Percentiles rank a stretch among this genome's conserved stretches.
Conservation (phyloP, 129 eudicot species). For the Mikania micrantha region DNA sequence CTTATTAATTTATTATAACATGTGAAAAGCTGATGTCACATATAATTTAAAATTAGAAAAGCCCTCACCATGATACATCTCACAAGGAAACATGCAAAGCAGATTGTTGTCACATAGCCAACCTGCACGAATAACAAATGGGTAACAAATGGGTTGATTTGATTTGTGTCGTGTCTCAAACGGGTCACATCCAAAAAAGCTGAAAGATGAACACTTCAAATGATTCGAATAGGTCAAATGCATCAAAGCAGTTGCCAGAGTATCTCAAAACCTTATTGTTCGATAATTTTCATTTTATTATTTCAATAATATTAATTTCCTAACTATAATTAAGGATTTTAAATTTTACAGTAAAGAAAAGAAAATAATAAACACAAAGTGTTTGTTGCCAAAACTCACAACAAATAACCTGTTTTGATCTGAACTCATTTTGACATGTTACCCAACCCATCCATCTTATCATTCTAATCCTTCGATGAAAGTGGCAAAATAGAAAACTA, state of each 20-base stretch:
- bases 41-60: not conserved
- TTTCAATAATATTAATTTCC: not conserved
- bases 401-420: not conserved
- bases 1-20: not conserved
- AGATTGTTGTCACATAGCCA: constrained; percentile 91
- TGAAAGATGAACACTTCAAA: not conserved
- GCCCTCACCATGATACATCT: constrained; percentile 87
- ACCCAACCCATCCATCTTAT: not conserved
- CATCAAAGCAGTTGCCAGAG: not conserved
- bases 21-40: not conserved
- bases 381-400: not conserved
- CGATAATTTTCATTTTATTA: not conserved
- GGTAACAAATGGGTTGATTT: not conserved
- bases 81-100: constrained; percentile 74
- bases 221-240: not conserved
- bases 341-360: not conserved
- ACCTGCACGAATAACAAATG: constrained; percentile 41
- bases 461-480: not conserved
- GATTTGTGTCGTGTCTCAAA: not conserved
- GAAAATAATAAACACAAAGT: not conserved
- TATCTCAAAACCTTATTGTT: not conserved
- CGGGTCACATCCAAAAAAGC: not conserved
- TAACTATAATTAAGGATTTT: not conserved
- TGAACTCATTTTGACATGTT: not conserved
- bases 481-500: not conserved